A percentile compares a stretch with the other conserved stretches of the same genome.
Evolutionary conservation across 306 rosid species (phyloP).

Genomic region (Fragaria vesca): DNA sequence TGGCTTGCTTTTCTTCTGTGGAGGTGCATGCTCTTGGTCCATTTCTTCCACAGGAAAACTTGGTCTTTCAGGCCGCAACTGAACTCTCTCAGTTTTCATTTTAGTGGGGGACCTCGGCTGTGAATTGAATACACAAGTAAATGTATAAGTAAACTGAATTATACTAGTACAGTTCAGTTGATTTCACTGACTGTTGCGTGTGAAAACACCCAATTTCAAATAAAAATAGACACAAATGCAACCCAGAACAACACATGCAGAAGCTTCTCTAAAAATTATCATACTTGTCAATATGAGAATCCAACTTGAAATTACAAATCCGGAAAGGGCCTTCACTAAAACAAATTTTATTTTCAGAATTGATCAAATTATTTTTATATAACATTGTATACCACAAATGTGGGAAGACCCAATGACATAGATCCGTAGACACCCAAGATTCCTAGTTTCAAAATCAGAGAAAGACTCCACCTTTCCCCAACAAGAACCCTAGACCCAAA

Average conservation of each 20-base stretch:
- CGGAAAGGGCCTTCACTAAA: neutral
- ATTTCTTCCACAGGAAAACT: neutral
- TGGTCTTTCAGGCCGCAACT: neutral
- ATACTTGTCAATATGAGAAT: neutral
- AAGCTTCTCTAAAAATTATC: neutral
- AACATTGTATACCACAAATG: neutral
- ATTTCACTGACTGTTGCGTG: neutral
- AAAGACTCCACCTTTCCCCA: neutral
- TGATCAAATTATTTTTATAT: neutral
- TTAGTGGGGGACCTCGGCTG: constrained; percentile 1
- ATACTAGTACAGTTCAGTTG: neutral
- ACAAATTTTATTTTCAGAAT: neutral
- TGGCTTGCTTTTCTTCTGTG: neutral
- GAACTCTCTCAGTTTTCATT: constrained; percentile 7
- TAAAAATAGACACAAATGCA: neutral
- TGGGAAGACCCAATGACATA: neutral
- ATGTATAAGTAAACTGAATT: neutral
- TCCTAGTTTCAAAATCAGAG: no score
- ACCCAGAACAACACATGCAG: neutral
- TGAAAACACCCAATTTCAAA: neutral
- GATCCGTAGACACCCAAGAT: neutral
- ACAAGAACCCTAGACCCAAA: neutral
- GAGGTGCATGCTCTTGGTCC: constrained; percentile 4
- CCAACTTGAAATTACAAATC: neutral
- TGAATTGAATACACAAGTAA: neutral